Evolutionary conservation across 768 basidiomycete species (phyloP), one percentile per base, ranked within the genome.

Genomic region (Leccinum subgranulosum): DNA sequence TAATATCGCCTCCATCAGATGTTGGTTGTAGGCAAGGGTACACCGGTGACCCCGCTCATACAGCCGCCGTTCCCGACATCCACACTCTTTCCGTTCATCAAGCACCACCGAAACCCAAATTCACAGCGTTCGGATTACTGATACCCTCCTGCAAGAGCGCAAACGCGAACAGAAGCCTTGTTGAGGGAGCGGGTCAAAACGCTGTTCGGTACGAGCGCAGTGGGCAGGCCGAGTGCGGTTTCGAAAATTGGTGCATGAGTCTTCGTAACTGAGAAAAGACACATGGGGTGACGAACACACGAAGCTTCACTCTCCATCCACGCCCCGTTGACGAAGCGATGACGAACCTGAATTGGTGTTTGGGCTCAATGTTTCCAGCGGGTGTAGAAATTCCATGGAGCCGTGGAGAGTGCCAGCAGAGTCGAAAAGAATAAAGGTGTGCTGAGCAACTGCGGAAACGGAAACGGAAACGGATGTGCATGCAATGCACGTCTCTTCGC

Each of bases 81-180:
- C 25, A 25, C 25, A 9, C 11, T 31, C 10, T 9, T 28, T 28
- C 28, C 28, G 7, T 28, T 8, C 48, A 23, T 28, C 60, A 57
- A 36, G 50, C 27, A 21, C 61, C 60, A 28, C 60, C 60, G 8
- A 56, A 23, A 19, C 60, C 64, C 2, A 69, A 64, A 29, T 66
- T 69, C 41, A 67, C 64, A 2, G 65, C 67, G 7, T 67, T 69
- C 46, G 60, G 66, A 19, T 60, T 67, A 1, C 67, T 64, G 4
- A 60, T 69, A 14, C 11, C 31, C 31, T 33, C 29, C 10, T 28
- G 28, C 27, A 29, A 29, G 29, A 12, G 33, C 33, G 12, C 12
- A 4, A 33, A 12, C 31, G 12, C 31, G 31, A 6, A 33, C 33
- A 33, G 33, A 33, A 33, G 33, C 33, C 11, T 12, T 14, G 33